These are phyloP conservation scores for Sclerotinia trifoliorum DNA, from an alignment of 2,329 filamentous ascomycete species.

Conservation along the genomic window DNA sequence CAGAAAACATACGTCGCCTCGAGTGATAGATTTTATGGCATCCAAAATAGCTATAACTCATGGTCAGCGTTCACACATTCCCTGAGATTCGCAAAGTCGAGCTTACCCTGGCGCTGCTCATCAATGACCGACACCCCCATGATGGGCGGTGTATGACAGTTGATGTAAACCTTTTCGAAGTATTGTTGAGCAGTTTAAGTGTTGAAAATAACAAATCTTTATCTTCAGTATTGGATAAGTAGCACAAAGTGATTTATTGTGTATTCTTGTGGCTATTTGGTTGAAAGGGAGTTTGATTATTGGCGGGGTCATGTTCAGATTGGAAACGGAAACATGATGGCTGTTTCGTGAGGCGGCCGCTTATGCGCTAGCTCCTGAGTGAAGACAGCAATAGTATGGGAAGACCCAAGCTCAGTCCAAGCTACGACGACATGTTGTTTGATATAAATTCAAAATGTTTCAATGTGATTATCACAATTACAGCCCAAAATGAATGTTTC, in stretches of 20 bases:
- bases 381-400: not conserved
- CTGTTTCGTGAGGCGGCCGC: constrained; percentile 17
- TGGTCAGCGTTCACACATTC: constrained; percentile 25
- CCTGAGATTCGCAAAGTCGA: not conserved
- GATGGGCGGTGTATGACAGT: constrained; percentile 22
- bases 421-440: constrained; percentile 12
- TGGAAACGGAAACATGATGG: constrained; percentile 18
- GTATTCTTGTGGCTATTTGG: constrained; percentile 5
- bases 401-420: not conserved
- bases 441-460: constrained; percentile 14
- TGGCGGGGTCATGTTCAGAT: constrained; percentile 17
- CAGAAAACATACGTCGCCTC: constrained; percentile 66
- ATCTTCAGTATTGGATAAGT: not conserved
- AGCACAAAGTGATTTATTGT: not conserved
- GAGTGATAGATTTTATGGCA: constrained; percentile 74
- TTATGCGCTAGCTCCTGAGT: constrained; percentile 10
- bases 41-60: constrained; percentile 61
- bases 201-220: not conserved
- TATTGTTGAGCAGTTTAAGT: not conserved
- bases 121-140: constrained; percentile 74
- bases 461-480: not conserved
- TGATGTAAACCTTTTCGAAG: constrained; percentile 6
- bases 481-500: not conserved
- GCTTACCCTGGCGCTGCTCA: constrained; percentile 74
- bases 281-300: constrained; percentile 18